Evolutionary conservation across 768 basidiomycete species (phyloP).

Genomic region (Kwoniella bestiolae): DNA sequence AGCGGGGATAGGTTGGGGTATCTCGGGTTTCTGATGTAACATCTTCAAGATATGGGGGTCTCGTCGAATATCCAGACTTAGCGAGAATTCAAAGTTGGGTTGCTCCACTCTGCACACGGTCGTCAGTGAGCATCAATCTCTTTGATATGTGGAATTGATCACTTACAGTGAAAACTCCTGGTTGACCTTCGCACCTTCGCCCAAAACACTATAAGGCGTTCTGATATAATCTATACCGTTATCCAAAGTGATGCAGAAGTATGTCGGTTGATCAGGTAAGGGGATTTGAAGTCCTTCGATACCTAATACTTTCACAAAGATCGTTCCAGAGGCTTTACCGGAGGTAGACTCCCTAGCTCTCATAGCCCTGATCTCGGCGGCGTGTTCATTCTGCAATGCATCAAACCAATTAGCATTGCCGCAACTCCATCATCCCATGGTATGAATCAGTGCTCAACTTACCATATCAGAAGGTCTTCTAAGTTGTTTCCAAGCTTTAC

Average conservation of each 20-base stretch:
- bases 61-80: slow-evolving; percentile 81
- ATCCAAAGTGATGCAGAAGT: slow-evolving; percentile 83
- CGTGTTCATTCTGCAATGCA: slow-evolving; percentile 95
- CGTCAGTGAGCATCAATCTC: neutral
- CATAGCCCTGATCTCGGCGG: slow-evolving; percentile 81
- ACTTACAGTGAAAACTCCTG: slow-evolving; percentile 58
- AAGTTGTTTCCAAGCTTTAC: slow-evolving; percentile 82
- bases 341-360: slow-evolving; percentile 66
- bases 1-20: slow-evolving; percentile 56
- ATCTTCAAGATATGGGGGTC: slow-evolving; percentile 75
- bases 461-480: slow-evolving; percentile 95
- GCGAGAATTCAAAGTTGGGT: slow-evolving; percentile 91
- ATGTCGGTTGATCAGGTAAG: slow-evolving; percentile 73
- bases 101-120: slow-evolving; percentile 60
- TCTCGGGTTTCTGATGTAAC: slow-evolving; percentile 68
- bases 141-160: too few species aligned
- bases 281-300: slow-evolving; percentile 76
- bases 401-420: slow-evolving; percentile 79
- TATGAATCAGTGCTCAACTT: slow-evolving; percentile 65
- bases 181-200: slow-evolving; percentile 53
- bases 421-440: too few species aligned
- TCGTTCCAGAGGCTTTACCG: slow-evolving; percentile 84
- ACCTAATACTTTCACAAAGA: slow-evolving; percentile 91
- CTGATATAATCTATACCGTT: slow-evolving; percentile 96
- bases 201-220: slow-evolving; percentile 63